phyloP scores from a whole-genome alignment of 495 filamentous ascomycete genomes.

The Aeminium ludgeri region DNA sequence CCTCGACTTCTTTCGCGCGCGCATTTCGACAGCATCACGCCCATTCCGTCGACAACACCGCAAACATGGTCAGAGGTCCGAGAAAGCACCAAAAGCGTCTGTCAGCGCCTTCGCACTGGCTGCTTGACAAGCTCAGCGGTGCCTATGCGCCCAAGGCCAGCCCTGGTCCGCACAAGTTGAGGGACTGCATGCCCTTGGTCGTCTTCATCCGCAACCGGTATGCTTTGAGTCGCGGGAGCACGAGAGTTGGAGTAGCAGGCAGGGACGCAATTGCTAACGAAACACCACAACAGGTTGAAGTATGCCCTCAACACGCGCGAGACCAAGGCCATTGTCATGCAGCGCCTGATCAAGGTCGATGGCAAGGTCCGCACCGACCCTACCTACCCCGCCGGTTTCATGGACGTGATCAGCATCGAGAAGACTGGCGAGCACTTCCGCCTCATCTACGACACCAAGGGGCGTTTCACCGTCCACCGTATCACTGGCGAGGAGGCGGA shows the following conservation, averaged over 20 bases:
- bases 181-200: constrained; percentile 96
- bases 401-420: constrained; percentile 98
- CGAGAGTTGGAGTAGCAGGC: background rate
- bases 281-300: constrained; percentile 51
- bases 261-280: constrained; percentile 1
- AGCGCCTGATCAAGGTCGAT: constrained; percentile 98
- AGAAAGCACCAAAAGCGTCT: constrained; percentile 99
- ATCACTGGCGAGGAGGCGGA: constrained; percentile 93
- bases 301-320: constrained; percentile 98
- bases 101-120: constrained; percentile 96
- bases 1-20: too few species aligned
- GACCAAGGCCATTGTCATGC: constrained; percentile 95
- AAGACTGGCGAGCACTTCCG: constrained; percentile 99
- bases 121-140: constrained; percentile 97
- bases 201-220: constrained; percentile 93
- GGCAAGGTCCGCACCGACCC: constrained; percentile 97
- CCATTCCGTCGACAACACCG: constrained; percentile 17
- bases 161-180: constrained; percentile 95
- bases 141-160: constrained; percentile 92
- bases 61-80: constrained; percentile 49
- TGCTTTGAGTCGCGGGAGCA: constrained; percentile 19
- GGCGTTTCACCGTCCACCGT: constrained; percentile 98
- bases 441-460: constrained; percentile 99
- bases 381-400: constrained; percentile 95
- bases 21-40: background rate